These are phyloP conservation scores for Aspergillus viridinutans DNA, from an alignment of 2,329 filamentous ascomycete genomes.

Conservation along the genomic window DNA sequence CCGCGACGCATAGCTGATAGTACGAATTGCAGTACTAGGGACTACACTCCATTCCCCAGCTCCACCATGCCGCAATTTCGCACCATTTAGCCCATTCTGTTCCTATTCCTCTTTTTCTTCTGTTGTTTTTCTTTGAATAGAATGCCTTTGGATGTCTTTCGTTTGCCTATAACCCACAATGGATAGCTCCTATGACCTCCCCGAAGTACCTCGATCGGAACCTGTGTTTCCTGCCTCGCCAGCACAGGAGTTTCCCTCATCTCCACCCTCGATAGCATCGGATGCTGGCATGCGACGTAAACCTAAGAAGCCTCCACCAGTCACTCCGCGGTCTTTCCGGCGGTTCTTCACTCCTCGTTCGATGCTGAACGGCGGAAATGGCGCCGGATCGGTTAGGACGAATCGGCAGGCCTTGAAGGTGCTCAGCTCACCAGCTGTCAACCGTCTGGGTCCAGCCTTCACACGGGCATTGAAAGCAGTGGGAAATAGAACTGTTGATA, in stretches of 20 bases:
- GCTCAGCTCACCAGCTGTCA: constrained; percentile 41
- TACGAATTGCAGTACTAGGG: background rate
- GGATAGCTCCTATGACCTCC: constrained; percentile 28
- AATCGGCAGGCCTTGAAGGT: constrained; percentile 43
- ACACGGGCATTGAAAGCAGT: constrained; percentile 33
- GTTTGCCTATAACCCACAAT: constrained; percentile 24
- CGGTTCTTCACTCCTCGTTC: constrained; percentile 50
- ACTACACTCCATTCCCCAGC: constrained; percentile 6
- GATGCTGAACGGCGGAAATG: constrained; percentile 32
- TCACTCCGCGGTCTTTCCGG: constrained; percentile 49
- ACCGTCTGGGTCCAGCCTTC: constrained; percentile 41
- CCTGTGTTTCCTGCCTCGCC: constrained; percentile 28
- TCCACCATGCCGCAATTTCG: constrained; percentile 19
- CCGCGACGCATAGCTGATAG: background rate
- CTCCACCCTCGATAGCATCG: constrained; percentile 39
- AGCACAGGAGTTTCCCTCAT: constrained; percentile 36
- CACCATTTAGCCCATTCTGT: constrained; percentile 6
- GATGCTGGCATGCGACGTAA: constrained; percentile 35
- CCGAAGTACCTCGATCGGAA: constrained; percentile 33
- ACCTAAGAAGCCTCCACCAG: constrained; percentile 43
- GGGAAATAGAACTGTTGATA: constrained; percentile 22
- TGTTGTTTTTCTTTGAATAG: constrained; percentile 9
- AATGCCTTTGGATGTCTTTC: constrained; percentile 17
- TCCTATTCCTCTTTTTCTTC: constrained; percentile 1
- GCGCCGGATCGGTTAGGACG: constrained; percentile 33